These are phyloP conservation scores for Heliamphora exappendiculata DNA, from an alignment of 148 eudicot species.

Conservation along the genomic window DNA sequence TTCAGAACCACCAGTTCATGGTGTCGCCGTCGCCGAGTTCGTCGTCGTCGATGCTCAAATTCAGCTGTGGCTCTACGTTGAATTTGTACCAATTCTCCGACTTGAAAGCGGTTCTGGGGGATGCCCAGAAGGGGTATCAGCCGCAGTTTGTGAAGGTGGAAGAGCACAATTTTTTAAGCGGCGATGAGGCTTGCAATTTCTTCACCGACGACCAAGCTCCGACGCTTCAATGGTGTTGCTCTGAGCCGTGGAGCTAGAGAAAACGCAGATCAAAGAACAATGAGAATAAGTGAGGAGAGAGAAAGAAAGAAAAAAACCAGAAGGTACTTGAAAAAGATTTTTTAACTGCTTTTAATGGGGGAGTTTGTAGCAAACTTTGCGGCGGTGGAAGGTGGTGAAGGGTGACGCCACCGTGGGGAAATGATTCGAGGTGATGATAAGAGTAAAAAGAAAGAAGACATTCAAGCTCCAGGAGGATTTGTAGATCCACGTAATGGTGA, in stretches of 20 bases:
- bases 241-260: constrained; percentile 21
- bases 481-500: no score
- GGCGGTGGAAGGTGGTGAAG: no score
- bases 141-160: constrained; percentile 76
- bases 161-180: constrained; percentile 75
- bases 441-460: no score
- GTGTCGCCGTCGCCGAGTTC: no score
- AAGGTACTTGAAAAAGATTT: no score
- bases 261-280: neutral
- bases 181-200: constrained; percentile 77
- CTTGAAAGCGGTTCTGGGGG: constrained; percentile 18
- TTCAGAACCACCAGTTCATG: constrained; percentile 24
- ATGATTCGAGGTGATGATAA: no score
- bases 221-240: constrained; percentile 23
- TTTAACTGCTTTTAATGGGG: no score
- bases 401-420: no score
- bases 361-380: no score
- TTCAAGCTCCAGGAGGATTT: no score
- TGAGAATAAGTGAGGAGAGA: neutral
- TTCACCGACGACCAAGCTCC: constrained; percentile 25
- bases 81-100: constrained; percentile 35
- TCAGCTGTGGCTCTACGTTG: constrained; percentile 17
- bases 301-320: no score
- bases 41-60: no score
- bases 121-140: constrained; percentile 51